phyloP scores from a whole-genome alignment of 768 basidiomycete species.

The Guyanaporus albipodus region DNA sequence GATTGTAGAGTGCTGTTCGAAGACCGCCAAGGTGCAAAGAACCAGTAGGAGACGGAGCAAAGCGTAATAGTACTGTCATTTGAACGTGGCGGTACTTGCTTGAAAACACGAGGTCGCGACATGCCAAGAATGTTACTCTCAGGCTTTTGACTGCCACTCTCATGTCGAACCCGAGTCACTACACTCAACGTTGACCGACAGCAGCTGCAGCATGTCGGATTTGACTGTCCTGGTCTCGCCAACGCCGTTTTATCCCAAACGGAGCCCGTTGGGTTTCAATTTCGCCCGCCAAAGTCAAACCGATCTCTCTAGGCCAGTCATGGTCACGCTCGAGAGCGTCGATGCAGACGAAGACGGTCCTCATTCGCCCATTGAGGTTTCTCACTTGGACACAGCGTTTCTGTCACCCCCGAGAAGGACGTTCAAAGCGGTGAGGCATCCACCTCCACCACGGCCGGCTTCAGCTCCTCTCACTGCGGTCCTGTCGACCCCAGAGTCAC shows the following conservation, averaged over 20 bases:
- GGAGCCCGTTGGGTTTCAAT: constrained; percentile 26
- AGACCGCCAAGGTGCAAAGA: constrained; percentile 92
- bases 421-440: constrained; percentile 19
- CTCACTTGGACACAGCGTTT: constrained; percentile 14
- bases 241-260: constrained; percentile 24
- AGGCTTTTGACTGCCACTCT: too few species aligned
- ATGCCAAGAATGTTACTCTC: too few species aligned
- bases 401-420: constrained; percentile 30
- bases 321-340: constrained; percentile 29
- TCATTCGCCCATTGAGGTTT: constrained; percentile 24
- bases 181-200: not conserved
- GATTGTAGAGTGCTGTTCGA: constrained; percentile 90
- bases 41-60: constrained; percentile 97
- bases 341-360: constrained; percentile 23
- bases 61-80: constrained; percentile 69
- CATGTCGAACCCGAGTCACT: not conserved
- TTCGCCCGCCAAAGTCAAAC: constrained; percentile 28
- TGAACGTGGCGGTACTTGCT: too few species aligned
- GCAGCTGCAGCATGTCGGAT: constrained; percentile 25
- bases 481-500: not conserved
- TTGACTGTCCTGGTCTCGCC: constrained; percentile 33
- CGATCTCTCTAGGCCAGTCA: constrained; percentile 28
- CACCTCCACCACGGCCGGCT: constrained; percentile 12
- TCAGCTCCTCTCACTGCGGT: constrained; percentile 23
- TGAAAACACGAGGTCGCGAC: too few species aligned